Base-by-base conservation (phyloP, 192 early-diverging fungal species). In the Podila clonocystis region DNA sequence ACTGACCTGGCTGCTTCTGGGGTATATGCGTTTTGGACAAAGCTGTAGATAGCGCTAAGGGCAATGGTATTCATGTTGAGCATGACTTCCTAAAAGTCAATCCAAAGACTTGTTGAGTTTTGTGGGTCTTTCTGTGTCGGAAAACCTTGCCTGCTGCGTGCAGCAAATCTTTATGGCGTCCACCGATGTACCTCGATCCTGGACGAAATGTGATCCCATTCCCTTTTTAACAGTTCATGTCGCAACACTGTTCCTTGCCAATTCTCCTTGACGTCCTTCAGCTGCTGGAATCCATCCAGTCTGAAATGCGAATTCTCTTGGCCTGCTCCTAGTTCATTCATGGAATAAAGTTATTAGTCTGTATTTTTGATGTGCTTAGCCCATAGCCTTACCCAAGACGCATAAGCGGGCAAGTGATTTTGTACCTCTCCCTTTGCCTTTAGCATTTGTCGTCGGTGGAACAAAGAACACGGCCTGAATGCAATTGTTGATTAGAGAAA, bases 261-360 rank as follows among this genome's bases (percentile, higher is more conserved):
- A 0, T 88, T 50, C 63, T 95, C 94, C 30, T 76, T 75, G 3
- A 91, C 91, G 33, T 86, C 82, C 45, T 87, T 75, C 24, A 95
- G 73, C 2, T 68, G 85, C 63, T 90, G 89, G 65, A 91, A 94
- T 15, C 91, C 93, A 24, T 85, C 85, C 19, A 83, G 64, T 63
- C 62, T 60, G 50, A 85, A 66, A 38, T 82, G 75, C 17, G 41
- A 45, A 45, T 17, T 74, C 68, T 55, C 45, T 60, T 58, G 15
- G 4, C 49, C 24, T 31, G 8, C 48, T 36, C 34, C 69, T 4
- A 50, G 62, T 20, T 17, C 33, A 29, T 9, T 31, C 26, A 20
- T 30, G 30, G 22, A 61, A 61, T 31, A 34, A 48, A 49, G 33
- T 34, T 8, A 29, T 63, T 60, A 50, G 9, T 30, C 49, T 50